These are phyloP conservation scores for Colletotrichum spinosum DNA, from an alignment of 2,329 filamentous ascomycete species.

Conservation along the genomic window DNA sequence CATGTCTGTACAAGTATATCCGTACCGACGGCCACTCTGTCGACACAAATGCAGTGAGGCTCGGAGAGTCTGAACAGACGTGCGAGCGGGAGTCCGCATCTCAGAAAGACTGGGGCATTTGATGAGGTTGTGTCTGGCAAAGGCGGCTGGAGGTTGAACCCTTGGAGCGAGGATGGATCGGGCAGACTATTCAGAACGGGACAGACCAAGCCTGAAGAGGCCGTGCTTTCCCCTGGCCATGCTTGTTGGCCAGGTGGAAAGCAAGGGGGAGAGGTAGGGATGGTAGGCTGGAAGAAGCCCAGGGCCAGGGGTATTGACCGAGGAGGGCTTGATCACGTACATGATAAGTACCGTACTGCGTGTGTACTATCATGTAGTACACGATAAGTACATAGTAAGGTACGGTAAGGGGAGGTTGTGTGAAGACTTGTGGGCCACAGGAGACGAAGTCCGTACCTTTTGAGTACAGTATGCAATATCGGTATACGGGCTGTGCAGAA, in stretches of 20 bases:
- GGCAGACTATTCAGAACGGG: conserved; percentile 25
- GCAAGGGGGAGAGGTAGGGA: conserved; percentile 32
- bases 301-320: conserved; percentile 6
- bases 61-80: no score
- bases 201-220: conserved; percentile 28
- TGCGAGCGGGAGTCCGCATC: not conserved
- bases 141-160: conserved; percentile 33
- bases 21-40: no score
- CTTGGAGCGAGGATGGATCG: conserved; percentile 34
- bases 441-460: not conserved
- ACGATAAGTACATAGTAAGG: not conserved
- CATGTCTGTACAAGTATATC: no score
- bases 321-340: conserved; percentile 5
- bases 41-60: not conserved
- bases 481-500: conserved; percentile 11
- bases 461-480: conserved; percentile 7
- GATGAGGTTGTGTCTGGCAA: conserved; percentile 22
- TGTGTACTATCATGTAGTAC: no score
- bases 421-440: no score
- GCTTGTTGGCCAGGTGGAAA: conserved; percentile 31
- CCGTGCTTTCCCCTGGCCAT: conserved; percentile 24
- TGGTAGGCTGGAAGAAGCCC: conserved; percentile 31
- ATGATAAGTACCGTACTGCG: not conserved
- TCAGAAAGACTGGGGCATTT: not conserved
- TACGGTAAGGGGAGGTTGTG: not conserved